phyloP scores from a whole-genome alignment of 2,329 filamentous ascomycete species.

The Thelonectria discophora region DNA sequence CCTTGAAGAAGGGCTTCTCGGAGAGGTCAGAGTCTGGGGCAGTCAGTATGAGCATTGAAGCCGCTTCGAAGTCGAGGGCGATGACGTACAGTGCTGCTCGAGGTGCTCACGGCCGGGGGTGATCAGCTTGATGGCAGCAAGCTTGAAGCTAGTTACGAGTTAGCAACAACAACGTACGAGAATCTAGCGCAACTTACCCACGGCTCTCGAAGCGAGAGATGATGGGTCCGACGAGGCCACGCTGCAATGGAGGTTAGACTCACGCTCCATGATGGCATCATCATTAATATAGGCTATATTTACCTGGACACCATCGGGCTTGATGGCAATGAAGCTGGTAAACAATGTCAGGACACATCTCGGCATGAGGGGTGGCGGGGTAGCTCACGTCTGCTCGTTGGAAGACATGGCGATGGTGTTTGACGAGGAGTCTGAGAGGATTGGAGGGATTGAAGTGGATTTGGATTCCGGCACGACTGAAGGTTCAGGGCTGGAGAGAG shows the following conservation, averaged over 20 bases:
- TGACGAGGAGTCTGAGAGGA: conserved; percentile 38
- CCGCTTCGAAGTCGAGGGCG: conserved; percentile 3
- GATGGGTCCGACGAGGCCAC: conserved; percentile 97
- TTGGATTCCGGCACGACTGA: conserved; percentile 42
- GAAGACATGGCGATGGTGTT: conserved; percentile 69
- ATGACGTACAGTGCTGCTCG: conserved; percentile 84
- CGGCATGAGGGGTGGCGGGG: conserved; percentile 47
- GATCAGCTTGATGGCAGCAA: conserved; percentile 95
- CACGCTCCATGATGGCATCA: background rate
- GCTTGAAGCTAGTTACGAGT: conserved; percentile 80
- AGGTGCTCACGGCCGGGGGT: conserved; percentile 92
- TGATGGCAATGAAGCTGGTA: conserved; percentile 98
- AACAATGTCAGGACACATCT: conserved; percentile 38
- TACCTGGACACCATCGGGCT: conserved; percentile 99
- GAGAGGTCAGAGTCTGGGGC: conserved; percentile 80
- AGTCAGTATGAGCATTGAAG: conserved; percentile 42
- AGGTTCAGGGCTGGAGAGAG: conserved; percentile 41
- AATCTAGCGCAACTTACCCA: conserved; percentile 65
- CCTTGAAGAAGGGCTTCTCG: conserved; percentile 96
- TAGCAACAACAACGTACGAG: conserved; percentile 29
- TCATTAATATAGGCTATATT: conserved; percentile 36
- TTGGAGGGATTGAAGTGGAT: conserved; percentile 43
- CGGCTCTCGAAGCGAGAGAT: conserved; percentile 97
- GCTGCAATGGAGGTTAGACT: conserved; percentile 61
- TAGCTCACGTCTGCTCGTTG: conserved; percentile 84